Evolutionary conservation across 2,329 filamentous ascomycete species (phyloP).

Genomic region (Tolypocladium capitatum): DNA sequence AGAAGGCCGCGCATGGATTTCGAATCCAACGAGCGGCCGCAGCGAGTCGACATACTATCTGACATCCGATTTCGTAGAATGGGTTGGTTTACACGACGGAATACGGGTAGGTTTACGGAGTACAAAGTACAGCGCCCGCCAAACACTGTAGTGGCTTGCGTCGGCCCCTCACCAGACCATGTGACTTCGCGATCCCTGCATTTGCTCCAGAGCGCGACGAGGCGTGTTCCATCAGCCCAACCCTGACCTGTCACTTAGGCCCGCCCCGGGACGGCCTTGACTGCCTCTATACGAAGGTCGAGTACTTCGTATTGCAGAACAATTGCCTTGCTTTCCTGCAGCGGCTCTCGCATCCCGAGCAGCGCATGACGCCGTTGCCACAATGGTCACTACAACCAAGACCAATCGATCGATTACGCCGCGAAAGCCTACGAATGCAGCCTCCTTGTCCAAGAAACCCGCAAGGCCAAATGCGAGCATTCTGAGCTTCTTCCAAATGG

Average conservation of each 20-base stretch:
- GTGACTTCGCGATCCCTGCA: conserved; percentile 17
- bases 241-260: neutral
- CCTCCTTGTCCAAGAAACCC: conserved; percentile 19
- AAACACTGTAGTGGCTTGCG: neutral
- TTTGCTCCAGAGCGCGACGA: conserved; percentile 5
- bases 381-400: conserved; percentile 22
- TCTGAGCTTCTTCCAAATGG: conserved; percentile 62
- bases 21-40: neutral
- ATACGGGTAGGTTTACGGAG: neutral
- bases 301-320: too few relatives aligned
- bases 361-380: conserved; percentile 3
- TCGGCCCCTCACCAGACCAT: conserved; percentile 7
- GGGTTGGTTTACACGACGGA: too few relatives aligned
- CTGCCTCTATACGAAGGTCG: too few relatives aligned
- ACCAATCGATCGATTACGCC: conserved; percentile 17
- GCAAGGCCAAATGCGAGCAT: conserved; percentile 49
- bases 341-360: neutral
- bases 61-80: neutral
- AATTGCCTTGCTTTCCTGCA: neutral
- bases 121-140: too few relatives aligned
- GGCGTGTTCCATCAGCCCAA: neutral
- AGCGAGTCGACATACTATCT: too few relatives aligned
- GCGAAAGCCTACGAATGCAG: conserved; percentile 14
- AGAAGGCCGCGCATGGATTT: too few relatives aligned
- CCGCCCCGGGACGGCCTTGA: neutral